Base-by-base conservation (phyloP, 306 rosid genomes). In the Fragaria nilgerrensis region DNA sequence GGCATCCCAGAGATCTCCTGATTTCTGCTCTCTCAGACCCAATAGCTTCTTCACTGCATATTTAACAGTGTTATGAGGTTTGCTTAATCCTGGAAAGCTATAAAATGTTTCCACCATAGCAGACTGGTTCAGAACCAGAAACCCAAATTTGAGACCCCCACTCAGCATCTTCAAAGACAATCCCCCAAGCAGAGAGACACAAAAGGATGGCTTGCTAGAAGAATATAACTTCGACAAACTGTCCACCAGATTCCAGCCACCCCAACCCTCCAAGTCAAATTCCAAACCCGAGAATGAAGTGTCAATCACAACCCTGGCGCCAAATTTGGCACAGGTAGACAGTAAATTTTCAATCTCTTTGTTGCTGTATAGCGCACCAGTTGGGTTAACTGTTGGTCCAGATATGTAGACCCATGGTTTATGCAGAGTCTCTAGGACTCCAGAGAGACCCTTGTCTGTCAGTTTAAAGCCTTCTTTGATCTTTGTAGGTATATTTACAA, bases 271-370 rank as follows among this genome's bases (percentile, higher is more conserved):
- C 48, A 9, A 52, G 74, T 90, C 97, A 88, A 88, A 95, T 87
- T 92, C 97, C 88, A 95, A 85, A 74, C 99, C 99, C 1, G 99
- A 95, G 81, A 89, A 92, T 53, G 99, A 85, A n/a, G 97, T 89
- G 68, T 95, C 99, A 68, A 95, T 84, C 67, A 92, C 80, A 72
- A 95, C 99, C 85, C 91, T 91, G 20, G 97, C 99, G 63, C 99
- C 97, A 77, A 82, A 86, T 75, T 79, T 89, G 75, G 97, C 91
- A 84, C 99, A 92, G 65, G 85, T 78, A 59, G 78, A 71, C 76
- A 95, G 80, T 77, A 92, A 80, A 80, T 61, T 81, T 76, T 76
- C 91, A 7, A 95, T 92, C 86, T 95, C 97, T 61, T 74, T 62
- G 84, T 84, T 88, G 91, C 78, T 82, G 79, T 95, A 95, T 81